A percentile compares a stretch with the other conserved stretches of the same genome.
phyloP scores from a whole-genome alignment of 768 basidiomycete species.

The Phaeotremella fagi region DNA sequence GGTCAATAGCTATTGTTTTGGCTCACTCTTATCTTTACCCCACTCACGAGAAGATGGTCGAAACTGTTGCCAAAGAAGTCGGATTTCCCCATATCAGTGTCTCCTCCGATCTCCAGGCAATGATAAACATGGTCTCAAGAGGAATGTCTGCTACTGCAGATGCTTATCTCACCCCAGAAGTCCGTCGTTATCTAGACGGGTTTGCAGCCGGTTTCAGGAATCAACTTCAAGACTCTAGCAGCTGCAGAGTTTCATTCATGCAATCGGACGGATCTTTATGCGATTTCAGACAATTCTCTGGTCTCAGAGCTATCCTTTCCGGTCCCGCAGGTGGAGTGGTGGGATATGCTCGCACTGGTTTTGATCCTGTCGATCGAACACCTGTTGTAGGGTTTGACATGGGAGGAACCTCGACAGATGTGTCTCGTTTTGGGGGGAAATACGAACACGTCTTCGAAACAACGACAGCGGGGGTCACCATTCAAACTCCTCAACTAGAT shows the following conservation, averaged over 20 bases:
- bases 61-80: constrained; percentile 64
- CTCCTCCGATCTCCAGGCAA: constrained; percentile 54
- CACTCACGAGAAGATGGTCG: constrained; percentile 70
- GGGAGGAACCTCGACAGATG: constrained; percentile 85
- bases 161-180: constrained; percentile 87
- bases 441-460: constrained; percentile 60
- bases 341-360: constrained; percentile 76
- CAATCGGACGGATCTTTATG: constrained; percentile 61
- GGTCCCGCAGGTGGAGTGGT: constrained; percentile 88
- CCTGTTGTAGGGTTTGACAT: constrained; percentile 78
- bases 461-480: constrained; percentile 9
- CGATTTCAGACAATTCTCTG: constrained; percentile 65
- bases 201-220: constrained; percentile 86
- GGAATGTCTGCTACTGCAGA: background rate
- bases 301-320: constrained; percentile 79
- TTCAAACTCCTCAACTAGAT: constrained; percentile 15
- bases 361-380: constrained; percentile 68
- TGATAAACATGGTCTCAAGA: constrained; percentile 6
- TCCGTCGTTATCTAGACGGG: constrained; percentile 74
- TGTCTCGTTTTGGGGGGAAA: constrained; percentile 83
- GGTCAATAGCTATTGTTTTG: constrained; percentile 44
- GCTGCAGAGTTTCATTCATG: constrained; percentile 65
- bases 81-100: constrained; percentile 84
- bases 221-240: constrained; percentile 49
- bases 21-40: constrained; percentile 58